These are phyloP conservation scores for Eustoma russellianum DNA, from an alignment of 257 asterid genomes.

Conservation along the genomic window DNA sequence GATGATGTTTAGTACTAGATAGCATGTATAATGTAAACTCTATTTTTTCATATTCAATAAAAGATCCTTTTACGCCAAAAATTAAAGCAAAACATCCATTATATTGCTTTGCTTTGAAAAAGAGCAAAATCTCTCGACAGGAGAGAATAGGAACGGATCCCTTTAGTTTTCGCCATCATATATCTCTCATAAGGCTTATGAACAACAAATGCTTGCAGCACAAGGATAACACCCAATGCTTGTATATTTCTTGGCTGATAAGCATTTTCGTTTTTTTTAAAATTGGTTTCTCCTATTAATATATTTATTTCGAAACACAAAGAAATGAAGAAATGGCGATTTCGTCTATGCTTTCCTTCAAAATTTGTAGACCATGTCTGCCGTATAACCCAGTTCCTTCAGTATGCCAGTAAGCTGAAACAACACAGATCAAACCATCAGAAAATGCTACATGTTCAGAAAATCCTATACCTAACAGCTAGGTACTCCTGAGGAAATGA, in stretches of 20 bases:
- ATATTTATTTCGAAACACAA: constrained; percentile 8
- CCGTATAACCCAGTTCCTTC: constrained; percentile 68
- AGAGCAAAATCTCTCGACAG: background rate
- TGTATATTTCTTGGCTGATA: background rate
- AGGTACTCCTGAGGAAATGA: background rate
- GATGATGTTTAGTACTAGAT: no score
- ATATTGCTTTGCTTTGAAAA: background rate
- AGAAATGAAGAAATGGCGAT: constrained; percentile 4
- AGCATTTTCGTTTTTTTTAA: no score
- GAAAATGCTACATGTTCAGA: background rate
- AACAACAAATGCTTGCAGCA: background rate
- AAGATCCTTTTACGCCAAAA: no score
- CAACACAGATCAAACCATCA: background rate
- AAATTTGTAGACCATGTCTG: constrained; percentile 83
- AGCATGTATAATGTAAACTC: no score
- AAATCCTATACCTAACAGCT: background rate
- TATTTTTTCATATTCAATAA: no score
- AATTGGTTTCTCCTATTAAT: background rate
- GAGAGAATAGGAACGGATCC: background rate
- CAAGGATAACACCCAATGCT: background rate
- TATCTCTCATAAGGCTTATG: background rate
- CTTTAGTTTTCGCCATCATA: background rate
- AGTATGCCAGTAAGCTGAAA: constrained; percentile 72
- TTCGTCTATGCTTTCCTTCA: constrained; percentile 16
- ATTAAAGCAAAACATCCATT: background rate